A percentile compares a stretch with the other conserved stretches of the same genome.
Conservation (phyloP, 345 rosid species). For the Dovyalis caffra region DNA sequence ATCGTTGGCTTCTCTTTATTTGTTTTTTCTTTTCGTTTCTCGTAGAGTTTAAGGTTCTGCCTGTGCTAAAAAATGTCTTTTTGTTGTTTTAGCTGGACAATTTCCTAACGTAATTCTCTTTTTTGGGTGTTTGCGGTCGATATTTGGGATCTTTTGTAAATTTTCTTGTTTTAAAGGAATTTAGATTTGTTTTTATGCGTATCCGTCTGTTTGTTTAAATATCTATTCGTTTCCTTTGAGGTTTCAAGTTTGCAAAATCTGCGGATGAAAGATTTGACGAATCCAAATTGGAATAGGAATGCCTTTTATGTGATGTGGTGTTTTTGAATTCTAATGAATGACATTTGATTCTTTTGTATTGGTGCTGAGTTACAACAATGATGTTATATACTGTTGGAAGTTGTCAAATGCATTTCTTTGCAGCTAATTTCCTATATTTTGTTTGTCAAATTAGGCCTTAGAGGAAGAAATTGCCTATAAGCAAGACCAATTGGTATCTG, state of each 20-base stretch:
- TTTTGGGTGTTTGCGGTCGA: not conserved
- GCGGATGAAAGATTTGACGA: slow-evolving; percentile 8
- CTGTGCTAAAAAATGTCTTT: not conserved
- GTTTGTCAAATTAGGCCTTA: slow-evolving; percentile 29
- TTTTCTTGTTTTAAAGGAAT: slow-evolving; percentile 8
- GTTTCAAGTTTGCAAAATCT: not conserved
- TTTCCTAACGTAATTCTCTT: not conserved
- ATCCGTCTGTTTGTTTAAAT: not conserved
- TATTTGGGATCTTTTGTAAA: slow-evolving; percentile 8
- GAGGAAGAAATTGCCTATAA: slow-evolving; percentile 13
- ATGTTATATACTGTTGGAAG: slow-evolving; percentile 3
- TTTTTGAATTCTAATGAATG: not conserved
- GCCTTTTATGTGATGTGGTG: slow-evolving; percentile 5
- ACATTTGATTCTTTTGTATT: not conserved
- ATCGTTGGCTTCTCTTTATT: slow-evolving; percentile 1
- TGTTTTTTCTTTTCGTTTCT: not conserved
- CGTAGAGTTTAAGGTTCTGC: not conserved
- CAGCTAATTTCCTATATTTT: slow-evolving; percentile 1
- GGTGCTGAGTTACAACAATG: not conserved
- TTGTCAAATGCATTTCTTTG: slow-evolving; percentile 11
- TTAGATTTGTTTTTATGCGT: slow-evolving; percentile 12
- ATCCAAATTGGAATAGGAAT: slow-evolving; percentile 13
- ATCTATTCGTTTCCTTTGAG: not conserved
- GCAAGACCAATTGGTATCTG: slow-evolving; percentile 7
- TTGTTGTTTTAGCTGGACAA: slow-evolving; percentile 16